phyloP scores from a whole-genome alignment of 1,139 yeast genomes.

The Candida neerlandica region DNA sequence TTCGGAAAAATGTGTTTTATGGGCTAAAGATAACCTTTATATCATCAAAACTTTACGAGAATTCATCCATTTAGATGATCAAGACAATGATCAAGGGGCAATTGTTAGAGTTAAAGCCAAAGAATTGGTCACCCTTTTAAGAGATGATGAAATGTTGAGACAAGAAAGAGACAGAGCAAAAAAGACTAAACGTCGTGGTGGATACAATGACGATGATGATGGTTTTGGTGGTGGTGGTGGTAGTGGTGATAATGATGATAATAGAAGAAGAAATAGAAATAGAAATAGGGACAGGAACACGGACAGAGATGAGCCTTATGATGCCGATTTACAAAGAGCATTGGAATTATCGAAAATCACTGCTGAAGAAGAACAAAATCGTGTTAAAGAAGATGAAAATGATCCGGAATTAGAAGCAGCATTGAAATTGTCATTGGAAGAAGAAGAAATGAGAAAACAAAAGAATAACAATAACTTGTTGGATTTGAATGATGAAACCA shows the following conservation, averaged over 20 bases:
- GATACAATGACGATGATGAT: slow-evolving; percentile 9
- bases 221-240: slow-evolving; percentile 3
- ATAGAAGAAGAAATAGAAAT: slow-evolving; percentile 26
- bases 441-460: slow-evolving; percentile 73
- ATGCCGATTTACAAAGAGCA: slow-evolving; percentile 82
- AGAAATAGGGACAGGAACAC: slow-evolving; percentile 19
- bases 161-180: slow-evolving; percentile 65
- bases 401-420: slow-evolving; percentile 84
- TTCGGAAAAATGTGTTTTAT: slow-evolving; percentile 85
- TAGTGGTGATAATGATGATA: slow-evolving; percentile 12
- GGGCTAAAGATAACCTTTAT: slow-evolving; percentile 93
- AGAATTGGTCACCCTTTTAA: slow-evolving; percentile 76
- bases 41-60: slow-evolving; percentile 90
- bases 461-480: slow-evolving; percentile 55
- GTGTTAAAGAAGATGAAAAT: slow-evolving; percentile 42
- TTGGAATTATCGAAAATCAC: slow-evolving; percentile 79
- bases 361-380: slow-evolving; percentile 72
- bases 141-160: slow-evolving; percentile 81
- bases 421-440: slow-evolving; percentile 80
- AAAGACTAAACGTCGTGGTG: slow-evolving; percentile 16
- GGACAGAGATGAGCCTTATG: slow-evolving; percentile 51
- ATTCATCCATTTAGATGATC: slow-evolving; percentile 81
- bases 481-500: slow-evolving; percentile 51
- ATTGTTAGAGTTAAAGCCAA: slow-evolving; percentile 89
- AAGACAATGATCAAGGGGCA: slow-evolving; percentile 86